Percentiles rank a stretch among this genome's conserved stretches.
Conservation (phyloP, 192 early-diverging fungal genomes). For the Pilobolus umbonatus region DNA sequence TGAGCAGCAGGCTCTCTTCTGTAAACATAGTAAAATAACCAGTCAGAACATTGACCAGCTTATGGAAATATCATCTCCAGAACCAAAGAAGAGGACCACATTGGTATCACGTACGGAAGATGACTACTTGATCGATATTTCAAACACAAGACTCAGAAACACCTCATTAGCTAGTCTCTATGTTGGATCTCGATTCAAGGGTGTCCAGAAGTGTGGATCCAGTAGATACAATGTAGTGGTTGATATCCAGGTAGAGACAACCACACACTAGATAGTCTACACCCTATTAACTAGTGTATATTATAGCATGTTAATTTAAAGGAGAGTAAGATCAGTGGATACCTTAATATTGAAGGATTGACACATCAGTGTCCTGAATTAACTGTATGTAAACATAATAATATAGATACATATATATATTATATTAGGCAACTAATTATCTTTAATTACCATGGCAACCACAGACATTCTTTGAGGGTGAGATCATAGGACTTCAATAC, state of each 20-base stretch:
- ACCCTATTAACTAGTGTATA: too few relatives aligned
- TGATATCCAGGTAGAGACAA: constrained; percentile 61
- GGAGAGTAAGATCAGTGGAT: constrained; percentile 72
- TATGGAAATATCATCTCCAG: neutral
- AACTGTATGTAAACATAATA: constrained; percentile 36
- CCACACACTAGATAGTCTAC: neutral
- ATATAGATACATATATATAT: too few relatives aligned
- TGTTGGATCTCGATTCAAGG: constrained; percentile 59
- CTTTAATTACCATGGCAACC: neutral
- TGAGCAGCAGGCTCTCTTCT: neutral
- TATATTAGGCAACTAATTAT: neutral
- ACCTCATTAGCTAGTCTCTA: constrained; percentile 41
- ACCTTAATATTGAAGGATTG: constrained; percentile 77
- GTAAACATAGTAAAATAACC: constrained; percentile 11
- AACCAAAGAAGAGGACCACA: constrained; percentile 13
- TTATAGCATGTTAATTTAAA: constrained; percentile 65
- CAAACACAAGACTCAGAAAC: constrained; percentile 20
- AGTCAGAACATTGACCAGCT: too few relatives aligned
- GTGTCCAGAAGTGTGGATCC: constrained; percentile 57
- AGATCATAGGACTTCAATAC: constrained; percentile 75
- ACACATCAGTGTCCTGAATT: constrained; percentile 76
- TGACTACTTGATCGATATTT: constrained; percentile 26
- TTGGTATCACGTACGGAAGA: constrained; percentile 19
- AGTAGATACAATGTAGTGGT: constrained; percentile 66
- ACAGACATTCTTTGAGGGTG: constrained; percentile 81